phyloP scores from a whole-genome alignment of 1,139 yeast genomes.

The Lodderomyces jiufengensis region DNA sequence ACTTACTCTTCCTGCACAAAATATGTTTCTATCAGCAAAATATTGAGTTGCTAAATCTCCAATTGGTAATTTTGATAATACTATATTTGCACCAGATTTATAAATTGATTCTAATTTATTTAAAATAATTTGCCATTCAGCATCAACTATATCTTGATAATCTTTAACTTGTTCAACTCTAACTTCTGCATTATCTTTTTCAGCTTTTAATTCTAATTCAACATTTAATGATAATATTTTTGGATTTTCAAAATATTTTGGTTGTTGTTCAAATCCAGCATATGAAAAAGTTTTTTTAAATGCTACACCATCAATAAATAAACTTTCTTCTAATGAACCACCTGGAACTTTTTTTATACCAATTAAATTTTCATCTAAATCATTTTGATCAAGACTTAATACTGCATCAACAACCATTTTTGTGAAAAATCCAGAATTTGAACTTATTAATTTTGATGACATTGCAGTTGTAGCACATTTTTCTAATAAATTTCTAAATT shows the following conservation, averaged over 20 bases:
- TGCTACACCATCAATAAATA: constrained; percentile 90
- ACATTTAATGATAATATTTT: constrained; percentile 83
- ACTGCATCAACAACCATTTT: constrained; percentile 98
- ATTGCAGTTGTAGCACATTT: constrained; percentile 96
- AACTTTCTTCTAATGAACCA: constrained; percentile 92
- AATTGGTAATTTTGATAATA: constrained; percentile 89
- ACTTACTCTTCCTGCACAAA: constrained; percentile 96
- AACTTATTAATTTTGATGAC: constrained; percentile 90
- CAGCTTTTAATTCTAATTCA: constrained; percentile 95
- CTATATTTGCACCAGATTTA: constrained; percentile 86
- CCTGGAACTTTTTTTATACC: constrained; percentile 96
- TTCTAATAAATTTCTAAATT: constrained; percentile 73
- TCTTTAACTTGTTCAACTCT: constrained; percentile 91
- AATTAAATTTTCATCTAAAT: constrained; percentile 82
- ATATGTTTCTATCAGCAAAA: constrained; percentile 92
- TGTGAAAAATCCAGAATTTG: constrained; percentile 84
- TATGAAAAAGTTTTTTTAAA: constrained; percentile 95
- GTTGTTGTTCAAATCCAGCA: constrained; percentile 99
- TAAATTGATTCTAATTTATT: constrained; percentile 81
- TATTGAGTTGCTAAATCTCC: constrained; percentile 98
- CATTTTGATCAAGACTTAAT: constrained; percentile 75
- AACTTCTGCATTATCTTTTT: constrained; percentile 98
- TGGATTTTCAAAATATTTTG: constrained; percentile 76
- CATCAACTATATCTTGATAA: constrained; percentile 95
- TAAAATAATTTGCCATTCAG: constrained; percentile 94